phyloP scores from a whole-genome alignment of 2,329 filamentous ascomycete species.

The Xylaria sp. region DNA sequence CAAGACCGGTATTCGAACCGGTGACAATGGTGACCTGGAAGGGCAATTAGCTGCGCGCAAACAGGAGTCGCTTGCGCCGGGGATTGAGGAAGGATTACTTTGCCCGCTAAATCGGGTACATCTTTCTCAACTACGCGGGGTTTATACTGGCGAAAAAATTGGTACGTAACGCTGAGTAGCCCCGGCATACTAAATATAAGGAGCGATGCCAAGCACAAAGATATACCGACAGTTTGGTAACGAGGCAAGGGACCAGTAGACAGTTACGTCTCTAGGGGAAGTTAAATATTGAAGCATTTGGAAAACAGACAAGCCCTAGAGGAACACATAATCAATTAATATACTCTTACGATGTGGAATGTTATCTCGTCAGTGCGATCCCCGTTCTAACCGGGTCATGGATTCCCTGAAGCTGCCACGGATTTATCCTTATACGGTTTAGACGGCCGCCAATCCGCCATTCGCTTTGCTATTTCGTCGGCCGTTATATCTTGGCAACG shows the following conservation, averaged over 20 bases:
- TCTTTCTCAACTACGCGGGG: constrained; percentile 15
- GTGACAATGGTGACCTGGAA: constrained; percentile 50
- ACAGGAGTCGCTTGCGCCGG: not conserved
- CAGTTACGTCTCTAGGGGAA: not conserved
- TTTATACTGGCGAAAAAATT: constrained; percentile 16
- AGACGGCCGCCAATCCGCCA: not conserved
- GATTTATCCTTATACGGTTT: constrained; percentile 5
- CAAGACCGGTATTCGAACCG: constrained; percentile 40
- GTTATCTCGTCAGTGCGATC: not conserved
- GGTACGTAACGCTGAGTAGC: constrained; percentile 5
- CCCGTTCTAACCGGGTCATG: not conserved
- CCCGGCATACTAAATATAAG: constrained; percentile 2
- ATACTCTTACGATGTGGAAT: not conserved
- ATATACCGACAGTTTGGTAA: not conserved
- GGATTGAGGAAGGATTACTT: constrained; percentile 12
- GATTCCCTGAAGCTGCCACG: not conserved
- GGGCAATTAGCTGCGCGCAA: not conserved
- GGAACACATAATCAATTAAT: not conserved
- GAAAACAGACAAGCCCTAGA: not conserved
- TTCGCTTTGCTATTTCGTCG: not conserved
- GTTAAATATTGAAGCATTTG: not conserved
- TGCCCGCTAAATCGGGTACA: constrained; percentile 21
- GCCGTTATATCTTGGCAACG: not conserved
- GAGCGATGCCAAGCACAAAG: constrained; percentile 1
- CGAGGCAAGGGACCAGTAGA: not conserved